Percentiles rank a stretch among this genome's conserved stretches.
These are phyloP conservation scores for Trichosanthes truncata DNA, from an alignment of 306 rosid species.

Conservation along the genomic window DNA sequence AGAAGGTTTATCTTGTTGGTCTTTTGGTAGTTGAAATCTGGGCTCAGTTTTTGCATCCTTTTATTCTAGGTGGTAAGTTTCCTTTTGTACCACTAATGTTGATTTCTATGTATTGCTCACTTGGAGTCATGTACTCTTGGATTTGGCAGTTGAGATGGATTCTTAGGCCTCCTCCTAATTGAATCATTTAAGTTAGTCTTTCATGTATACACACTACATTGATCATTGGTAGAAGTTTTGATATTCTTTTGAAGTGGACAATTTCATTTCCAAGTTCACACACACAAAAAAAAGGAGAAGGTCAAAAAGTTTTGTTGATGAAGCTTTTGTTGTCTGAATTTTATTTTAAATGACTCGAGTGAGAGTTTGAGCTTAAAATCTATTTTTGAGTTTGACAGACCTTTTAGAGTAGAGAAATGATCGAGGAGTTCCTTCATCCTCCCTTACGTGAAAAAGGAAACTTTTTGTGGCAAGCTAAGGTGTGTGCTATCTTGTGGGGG, in stretches of 20 bases:
- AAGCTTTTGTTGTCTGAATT: background rate
- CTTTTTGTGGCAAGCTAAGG: too few species aligned
- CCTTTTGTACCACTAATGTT: conserved; percentile 74
- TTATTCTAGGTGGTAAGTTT: conserved; percentile 54
- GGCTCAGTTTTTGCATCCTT: conserved; percentile 77
- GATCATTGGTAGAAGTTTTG: background rate
- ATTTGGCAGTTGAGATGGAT: conserved; percentile 67
- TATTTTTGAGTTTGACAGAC: background rate
- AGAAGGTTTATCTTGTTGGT: conserved; percentile 47
- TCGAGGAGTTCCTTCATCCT: too few species aligned
- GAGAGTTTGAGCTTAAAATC: background rate
- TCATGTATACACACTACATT: background rate
- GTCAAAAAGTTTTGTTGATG: background rate
- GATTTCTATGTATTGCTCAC: conserved; percentile 56
- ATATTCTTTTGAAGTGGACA: background rate
- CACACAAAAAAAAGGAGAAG: background rate
- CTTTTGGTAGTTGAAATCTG: conserved; percentile 61
- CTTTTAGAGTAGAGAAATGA: background rate
- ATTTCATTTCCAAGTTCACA: background rate
- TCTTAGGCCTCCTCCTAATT: conserved; percentile 19
- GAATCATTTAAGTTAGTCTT: background rate
- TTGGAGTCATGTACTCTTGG: conserved; percentile 79
- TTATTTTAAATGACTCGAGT: background rate
- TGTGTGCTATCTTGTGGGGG: too few species aligned
- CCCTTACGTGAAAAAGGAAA: too few species aligned